Percentiles rank a stretch among this genome's conserved stretches.
phyloP scores from a whole-genome alignment of 192 early-diverging fungal genomes.

The Irineochytrium annulatum region DNA sequence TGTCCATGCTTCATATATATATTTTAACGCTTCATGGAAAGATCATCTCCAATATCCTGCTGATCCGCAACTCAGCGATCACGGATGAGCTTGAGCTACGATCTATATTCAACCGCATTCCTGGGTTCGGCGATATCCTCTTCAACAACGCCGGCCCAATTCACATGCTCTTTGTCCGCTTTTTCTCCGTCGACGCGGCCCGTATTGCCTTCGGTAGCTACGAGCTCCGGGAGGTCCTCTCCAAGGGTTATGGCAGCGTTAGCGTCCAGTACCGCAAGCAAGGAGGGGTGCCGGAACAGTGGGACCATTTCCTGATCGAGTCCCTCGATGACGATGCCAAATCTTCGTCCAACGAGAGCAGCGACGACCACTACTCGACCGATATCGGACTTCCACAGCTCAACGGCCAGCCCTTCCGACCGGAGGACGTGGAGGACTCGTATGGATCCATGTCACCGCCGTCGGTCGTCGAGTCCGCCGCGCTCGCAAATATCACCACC shows the following conservation, averaged over 20 bases:
- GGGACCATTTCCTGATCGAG: conserved; percentile 15
- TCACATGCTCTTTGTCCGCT: conserved; percentile 7
- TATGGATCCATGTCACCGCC: too few relatives aligned
- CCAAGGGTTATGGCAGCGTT: conserved; percentile 25
- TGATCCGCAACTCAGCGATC: conserved; percentile 13
- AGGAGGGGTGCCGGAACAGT: conserved; percentile 16
- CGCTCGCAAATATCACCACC: too few relatives aligned
- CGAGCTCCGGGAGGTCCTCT: conserved; percentile 11
- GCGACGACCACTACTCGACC: too few relatives aligned
- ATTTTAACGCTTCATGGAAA: conserved; percentile 6
- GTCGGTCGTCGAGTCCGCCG: too few relatives aligned
- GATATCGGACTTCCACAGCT: too few relatives aligned
- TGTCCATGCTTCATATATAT: neutral
- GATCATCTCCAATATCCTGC: conserved; percentile 20
- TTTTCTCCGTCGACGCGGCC: conserved; percentile 18
- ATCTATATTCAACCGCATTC: neutral
- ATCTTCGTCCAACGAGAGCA: too few relatives aligned
- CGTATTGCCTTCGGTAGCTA: conserved; percentile 11
- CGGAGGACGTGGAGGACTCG: too few relatives aligned
- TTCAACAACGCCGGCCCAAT: neutral
- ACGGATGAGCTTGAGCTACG: conserved; percentile 4
- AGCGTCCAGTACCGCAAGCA: conserved; percentile 15
- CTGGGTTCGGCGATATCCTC: conserved; percentile 13
- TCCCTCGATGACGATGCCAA: too few relatives aligned
- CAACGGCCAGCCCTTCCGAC: too few relatives aligned